Base-by-base conservation (phyloP, 1,139 yeast species). In the Spathaspora sp. region DNA sequence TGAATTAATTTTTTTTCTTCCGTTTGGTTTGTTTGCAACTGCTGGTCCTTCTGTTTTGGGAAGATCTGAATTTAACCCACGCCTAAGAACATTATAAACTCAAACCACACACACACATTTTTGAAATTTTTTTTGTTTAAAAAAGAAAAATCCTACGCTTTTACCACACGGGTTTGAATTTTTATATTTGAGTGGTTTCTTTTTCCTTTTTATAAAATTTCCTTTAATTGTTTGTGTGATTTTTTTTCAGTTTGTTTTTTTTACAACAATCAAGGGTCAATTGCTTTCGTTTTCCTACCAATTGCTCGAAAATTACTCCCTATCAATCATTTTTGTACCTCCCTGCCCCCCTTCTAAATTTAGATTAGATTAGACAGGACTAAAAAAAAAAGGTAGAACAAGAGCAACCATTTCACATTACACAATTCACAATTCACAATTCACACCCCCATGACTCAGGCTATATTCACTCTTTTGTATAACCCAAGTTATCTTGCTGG, bases 401-500 rank as follows among this genome's bases (percentile, higher is more conserved):
- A 26, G 10, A 9, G 9, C 29, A 26, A 26, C 29, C n/a, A 27
- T 9, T 4, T 8, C 27, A 25, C 9, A 25, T 25, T 25, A n/a
- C 27, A 29, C n/a, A 29, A n/a, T n/a, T n/a, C n/a, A n/a, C n/a
- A n/a, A n/a, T n/a, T n/a, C n/a, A n/a, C n/a, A n/a, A n/a, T n/a
- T n/a, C 1, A n/a, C 7, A 13, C 13, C 9, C 6, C 15, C 23
- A 52, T 70, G 72, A 56, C 64, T 17, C 57, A 60, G 50, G 95
- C 90, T 15, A 76, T 82, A 55, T 82, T 81, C 41, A 84, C 96
- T 1, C 71, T 89, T 34, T 68, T 90, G 34, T 83, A 84, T 59
- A 78, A 82, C 43, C 73, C 81, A 38, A 73, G 75, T 29, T 90
- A 90, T 62, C 65, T 89, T 17, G 89, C 95, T 0, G 97, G 97